Base-by-base conservation (phyloP, 202 grass and related monocot genomes). In the Bolboschoenoplectus hybrid region DNA sequence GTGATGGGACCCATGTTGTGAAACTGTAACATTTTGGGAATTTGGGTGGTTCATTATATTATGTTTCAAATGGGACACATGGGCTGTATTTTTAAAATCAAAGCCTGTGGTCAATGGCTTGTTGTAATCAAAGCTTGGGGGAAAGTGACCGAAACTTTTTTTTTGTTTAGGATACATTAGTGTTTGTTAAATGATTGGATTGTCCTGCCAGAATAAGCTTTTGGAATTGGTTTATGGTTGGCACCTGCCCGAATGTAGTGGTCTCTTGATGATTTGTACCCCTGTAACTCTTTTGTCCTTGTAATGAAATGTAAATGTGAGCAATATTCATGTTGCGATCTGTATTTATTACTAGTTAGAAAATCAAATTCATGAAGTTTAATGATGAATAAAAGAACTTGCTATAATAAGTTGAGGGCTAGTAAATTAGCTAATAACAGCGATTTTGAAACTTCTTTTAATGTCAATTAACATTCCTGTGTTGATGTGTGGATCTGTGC, bases 71-170 rank as follows among this genome's bases (percentile, higher is more conserved):
- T 88, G 86, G 38, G 69, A 57, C 83, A 43, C 81, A 85, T 83
- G 62, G 69, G 75, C 71, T 82, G 46, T 92, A 67, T 85, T 90
- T 88, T 76, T 81, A 51, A 61, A 82, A 65, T 52, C 85, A 85
- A 92, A 61, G 62, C 81, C 51, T 86, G 14, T 87, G 67, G 60
- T 74, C 41, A 63, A 65, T 88, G 85, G 67, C 74, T 85, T 60
- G 39, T 89, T 17, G 63, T 47, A 50, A 77, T 67, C n/a, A n/a
- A n/a, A n/a, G n/a, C n/a, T 82, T 62, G 35, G 51, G 16, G 74
- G 65, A 10, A 74, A 69, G 6, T 38, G 49, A 80, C 44, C 26
- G 20, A 6, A 5, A 76, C 56, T 68, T 61, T 68, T 36, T 34
- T 32, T 63, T 70, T 67, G 19, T 69, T 60, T 81, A 71, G 69